phyloP scores from a whole-genome alignment of 768 basidiomycete species.

The Phlebiopsis gigantea region DNA sequence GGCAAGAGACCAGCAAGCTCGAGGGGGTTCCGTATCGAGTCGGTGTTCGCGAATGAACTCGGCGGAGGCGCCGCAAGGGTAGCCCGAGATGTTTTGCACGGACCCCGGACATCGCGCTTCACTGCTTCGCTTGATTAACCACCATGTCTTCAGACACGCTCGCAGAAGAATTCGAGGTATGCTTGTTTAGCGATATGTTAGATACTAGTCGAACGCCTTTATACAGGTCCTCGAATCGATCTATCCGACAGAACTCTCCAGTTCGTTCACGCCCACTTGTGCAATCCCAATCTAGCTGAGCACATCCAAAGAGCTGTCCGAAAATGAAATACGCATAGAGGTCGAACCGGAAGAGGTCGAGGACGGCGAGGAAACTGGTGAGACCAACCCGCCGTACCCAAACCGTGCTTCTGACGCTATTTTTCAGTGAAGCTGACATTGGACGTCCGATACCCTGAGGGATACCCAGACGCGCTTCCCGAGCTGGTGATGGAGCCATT shows the following conservation, averaged over 20 bases:
- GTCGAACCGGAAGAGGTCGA: conserved; percentile 81
- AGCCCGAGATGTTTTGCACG: not conserved
- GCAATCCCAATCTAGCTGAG: conserved; percentile 37
- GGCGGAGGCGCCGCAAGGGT: not conserved
- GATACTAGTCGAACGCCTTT: conserved; percentile 1
- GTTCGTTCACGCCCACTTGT: conserved; percentile 50
- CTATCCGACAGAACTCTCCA: conserved; percentile 88
- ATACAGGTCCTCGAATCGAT: conserved; percentile 90
- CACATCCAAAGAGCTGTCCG: conserved; percentile 72
- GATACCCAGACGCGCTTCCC: conserved; percentile 83
- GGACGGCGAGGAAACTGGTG: conserved; percentile 42
- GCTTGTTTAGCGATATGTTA: conserved; percentile 8
- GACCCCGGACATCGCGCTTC: conserved; percentile 16
- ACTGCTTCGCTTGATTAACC: conserved; percentile 7
- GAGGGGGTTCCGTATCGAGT: not conserved
- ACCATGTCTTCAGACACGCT: conserved; percentile 64
- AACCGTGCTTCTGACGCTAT: conserved; percentile 9
- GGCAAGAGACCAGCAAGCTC: not conserved
- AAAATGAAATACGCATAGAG: conserved; percentile 74
- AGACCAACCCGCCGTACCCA: conserved; percentile 19
- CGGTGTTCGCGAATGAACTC: not conserved
- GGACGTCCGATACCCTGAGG: conserved; percentile 69
- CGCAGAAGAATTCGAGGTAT: conserved; percentile 88
- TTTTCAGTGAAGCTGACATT: conserved; percentile 67
- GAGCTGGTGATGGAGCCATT: conserved; percentile 58